Conservation (phyloP, 306 rosid species). For the Sphenostylis stenocarpa region DNA sequence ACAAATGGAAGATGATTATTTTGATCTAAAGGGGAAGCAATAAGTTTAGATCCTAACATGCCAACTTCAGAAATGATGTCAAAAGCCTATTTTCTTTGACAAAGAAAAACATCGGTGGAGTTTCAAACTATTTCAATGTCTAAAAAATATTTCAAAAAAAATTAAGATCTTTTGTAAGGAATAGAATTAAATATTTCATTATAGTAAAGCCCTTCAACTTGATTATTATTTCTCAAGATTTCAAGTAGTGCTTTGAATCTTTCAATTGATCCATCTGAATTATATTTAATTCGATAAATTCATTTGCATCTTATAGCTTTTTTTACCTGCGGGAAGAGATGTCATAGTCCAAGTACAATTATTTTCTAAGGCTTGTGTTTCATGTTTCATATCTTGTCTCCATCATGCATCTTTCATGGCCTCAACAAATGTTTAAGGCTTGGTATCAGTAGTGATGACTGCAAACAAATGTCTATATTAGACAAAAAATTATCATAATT, state of each 20-base stretch:
- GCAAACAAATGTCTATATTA: neutral
- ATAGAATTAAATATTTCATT: too few species aligned
- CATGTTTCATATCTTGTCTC: neutral
- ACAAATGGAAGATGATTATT: too few species aligned
- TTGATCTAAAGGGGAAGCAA: too few species aligned
- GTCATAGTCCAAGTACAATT: neutral
- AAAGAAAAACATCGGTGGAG: too few species aligned
- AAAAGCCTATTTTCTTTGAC: too few species aligned
- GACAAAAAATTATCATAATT: neutral
- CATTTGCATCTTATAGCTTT: neutral
- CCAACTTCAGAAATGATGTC: too few species aligned
- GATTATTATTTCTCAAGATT: neutral
- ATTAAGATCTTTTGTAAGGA: too few species aligned
- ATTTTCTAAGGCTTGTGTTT: neutral
- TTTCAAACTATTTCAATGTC: too few species aligned
- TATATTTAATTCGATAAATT: neutral
- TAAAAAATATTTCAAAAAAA: too few species aligned
- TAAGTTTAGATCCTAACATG: too few species aligned
- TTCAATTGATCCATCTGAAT: neutral
- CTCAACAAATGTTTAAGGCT: neutral
- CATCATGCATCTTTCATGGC: neutral
- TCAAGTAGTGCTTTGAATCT: neutral
- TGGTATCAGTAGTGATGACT: neutral
- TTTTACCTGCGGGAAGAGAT: neutral
- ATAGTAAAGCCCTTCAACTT: neutral